phyloP scores from a whole-genome alignment of 1,284 basidiomycete species.

The Paramarasmius palmivorus region DNA sequence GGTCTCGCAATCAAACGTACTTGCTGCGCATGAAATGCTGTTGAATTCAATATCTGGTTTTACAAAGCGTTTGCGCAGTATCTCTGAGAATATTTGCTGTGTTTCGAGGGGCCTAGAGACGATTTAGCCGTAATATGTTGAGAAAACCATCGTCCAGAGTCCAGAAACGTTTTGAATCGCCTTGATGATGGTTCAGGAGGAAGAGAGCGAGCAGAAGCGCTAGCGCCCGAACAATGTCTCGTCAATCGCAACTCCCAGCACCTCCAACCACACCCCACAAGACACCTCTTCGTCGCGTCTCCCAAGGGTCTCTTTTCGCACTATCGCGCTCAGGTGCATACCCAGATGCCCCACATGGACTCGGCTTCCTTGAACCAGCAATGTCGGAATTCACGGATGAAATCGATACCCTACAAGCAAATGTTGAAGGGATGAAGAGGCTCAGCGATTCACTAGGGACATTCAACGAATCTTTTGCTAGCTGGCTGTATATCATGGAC shows the following conservation, averaged over 20 bases:
- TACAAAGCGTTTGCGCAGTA: too few species aligned
- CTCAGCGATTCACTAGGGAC: slow-evolving; percentile 78
- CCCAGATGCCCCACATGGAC: slow-evolving; percentile 76
- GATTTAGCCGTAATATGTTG: too few species aligned
- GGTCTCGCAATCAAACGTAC: too few species aligned
- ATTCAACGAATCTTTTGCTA: slow-evolving; percentile 94
- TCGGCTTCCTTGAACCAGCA: slow-evolving; percentile 85
- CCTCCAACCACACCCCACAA: slow-evolving; percentile 38
- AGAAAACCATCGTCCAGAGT: too few species aligned
- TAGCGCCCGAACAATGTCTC: not conserved
- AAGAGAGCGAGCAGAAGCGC: too few species aligned
- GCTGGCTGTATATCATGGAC: slow-evolving; percentile 88
- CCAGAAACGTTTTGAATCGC: too few species aligned
- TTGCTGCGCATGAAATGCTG: too few species aligned
- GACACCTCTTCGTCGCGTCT: slow-evolving; percentile 87
- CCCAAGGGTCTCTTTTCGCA: slow-evolving; percentile 86
- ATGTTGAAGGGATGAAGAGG: slow-evolving; percentile 69
- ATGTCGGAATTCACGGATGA: slow-evolving; percentile 89
- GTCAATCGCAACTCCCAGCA: not conserved
- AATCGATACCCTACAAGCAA: slow-evolving; percentile 75
- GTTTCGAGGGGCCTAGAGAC: too few species aligned
- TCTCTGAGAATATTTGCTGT: too few species aligned
- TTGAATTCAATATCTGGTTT: too few species aligned
- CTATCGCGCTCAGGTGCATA: slow-evolving; percentile 74
- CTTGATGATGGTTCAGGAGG: too few species aligned